phyloP scores from a whole-genome alignment of 495 filamentous ascomycete species.

The Neurospora sp. region DNA sequence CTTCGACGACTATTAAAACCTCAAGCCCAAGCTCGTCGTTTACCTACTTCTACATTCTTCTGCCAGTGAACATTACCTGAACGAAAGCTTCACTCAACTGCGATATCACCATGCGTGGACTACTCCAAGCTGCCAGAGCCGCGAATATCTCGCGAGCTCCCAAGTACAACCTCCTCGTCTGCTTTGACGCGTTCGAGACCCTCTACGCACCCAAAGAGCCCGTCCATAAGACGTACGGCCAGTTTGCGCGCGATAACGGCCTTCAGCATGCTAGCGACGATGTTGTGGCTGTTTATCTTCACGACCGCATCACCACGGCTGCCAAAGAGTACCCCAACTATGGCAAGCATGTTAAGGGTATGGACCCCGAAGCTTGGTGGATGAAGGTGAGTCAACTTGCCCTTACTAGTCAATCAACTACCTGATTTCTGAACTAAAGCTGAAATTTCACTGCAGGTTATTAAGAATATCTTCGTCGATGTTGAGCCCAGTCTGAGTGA shows the following conservation, averaged over 20 bases:
- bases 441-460: conserved; percentile 8
- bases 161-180: conserved; percentile 46
- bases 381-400: conserved; percentile 37
- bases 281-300: conserved; percentile 26
- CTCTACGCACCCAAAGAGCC: conserved; percentile 54
- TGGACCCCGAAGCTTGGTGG: conserved; percentile 61
- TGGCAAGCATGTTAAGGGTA: conserved; percentile 43
- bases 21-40: background rate
- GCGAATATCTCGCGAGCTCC: background rate
- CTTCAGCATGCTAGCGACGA: conserved; percentile 28
- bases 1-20: background rate
- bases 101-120: background rate
- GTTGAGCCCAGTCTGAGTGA: conserved; percentile 3
- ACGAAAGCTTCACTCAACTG: background rate
- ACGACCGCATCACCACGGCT: conserved; percentile 41
- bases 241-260: conserved; percentile 48
- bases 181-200: conserved; percentile 69
- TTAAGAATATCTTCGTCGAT: conserved; percentile 29
- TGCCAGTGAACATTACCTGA: background rate
- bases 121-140: background rate
- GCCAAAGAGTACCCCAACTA: conserved; percentile 52
- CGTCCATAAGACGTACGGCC: conserved; percentile 52
- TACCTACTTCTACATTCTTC: background rate
- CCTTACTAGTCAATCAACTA: background rate
- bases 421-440: background rate